Percentiles rank a stretch among this genome's conserved stretches.
Evolutionary conservation across 371 early-diverging fungal species (phyloP).

Genomic region (Rhizopus arrhizus): DNA sequence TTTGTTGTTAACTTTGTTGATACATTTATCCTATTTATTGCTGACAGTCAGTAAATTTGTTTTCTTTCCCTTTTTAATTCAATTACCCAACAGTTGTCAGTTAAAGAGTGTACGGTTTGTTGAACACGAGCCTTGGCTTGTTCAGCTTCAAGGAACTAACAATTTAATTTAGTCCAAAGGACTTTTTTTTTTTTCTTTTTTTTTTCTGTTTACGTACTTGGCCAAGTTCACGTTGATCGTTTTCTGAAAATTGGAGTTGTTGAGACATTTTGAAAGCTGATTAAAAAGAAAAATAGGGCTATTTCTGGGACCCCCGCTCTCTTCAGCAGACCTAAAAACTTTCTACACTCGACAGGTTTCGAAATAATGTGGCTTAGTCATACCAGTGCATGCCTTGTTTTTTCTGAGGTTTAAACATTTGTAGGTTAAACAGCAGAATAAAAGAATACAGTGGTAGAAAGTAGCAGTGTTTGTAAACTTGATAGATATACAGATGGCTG

Average conservation of each 20-base stretch:
- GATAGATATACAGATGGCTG: too few species aligned
- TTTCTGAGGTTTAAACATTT: too few species aligned
- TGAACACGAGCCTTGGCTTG: conserved; percentile 74
- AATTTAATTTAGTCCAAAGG: neutral
- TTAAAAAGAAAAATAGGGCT: conserved; percentile 8
- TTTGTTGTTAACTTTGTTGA: conserved; percentile 68
- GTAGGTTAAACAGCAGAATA: too few species aligned
- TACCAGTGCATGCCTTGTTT: too few species aligned
- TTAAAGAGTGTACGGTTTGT: conserved; percentile 70
- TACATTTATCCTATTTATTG: conserved; percentile 66
- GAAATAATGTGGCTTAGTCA: neutral
- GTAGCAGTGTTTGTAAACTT: too few species aligned
- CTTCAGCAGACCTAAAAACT: neutral
- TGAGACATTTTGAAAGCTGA: conserved; percentile 19
- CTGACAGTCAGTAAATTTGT: neutral
- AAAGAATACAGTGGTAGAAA: too few species aligned
- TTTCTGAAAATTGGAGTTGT: conserved; percentile 56
- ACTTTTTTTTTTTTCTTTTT: neutral
- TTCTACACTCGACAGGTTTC: neutral
- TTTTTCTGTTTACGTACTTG: conserved; percentile 21
- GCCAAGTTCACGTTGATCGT: conserved; percentile 66
- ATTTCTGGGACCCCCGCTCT: conserved; percentile 5
- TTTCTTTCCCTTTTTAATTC: neutral
- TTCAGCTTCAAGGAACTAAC: conserved; percentile 68
- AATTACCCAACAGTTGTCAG: conserved; percentile 71